These are phyloP conservation scores for Amanita molliuscula DNA, from an alignment of 768 basidiomycete species.

Conservation along the genomic window DNA sequence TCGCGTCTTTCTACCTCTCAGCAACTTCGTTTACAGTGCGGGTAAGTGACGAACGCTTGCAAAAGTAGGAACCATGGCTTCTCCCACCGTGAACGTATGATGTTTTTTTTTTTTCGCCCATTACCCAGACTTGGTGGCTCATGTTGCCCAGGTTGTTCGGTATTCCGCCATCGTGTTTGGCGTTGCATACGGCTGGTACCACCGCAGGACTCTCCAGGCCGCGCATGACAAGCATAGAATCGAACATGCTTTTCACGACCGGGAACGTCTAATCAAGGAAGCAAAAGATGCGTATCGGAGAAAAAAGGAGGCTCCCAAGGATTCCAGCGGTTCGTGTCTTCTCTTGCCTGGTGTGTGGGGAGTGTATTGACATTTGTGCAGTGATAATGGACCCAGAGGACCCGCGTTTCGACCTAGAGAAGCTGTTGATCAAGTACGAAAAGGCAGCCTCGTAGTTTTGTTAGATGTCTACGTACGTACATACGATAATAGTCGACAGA, in stretches of 20 bases:
- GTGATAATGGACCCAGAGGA: slow-evolving; percentile 93
- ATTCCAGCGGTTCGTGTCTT: slow-evolving; percentile 41
- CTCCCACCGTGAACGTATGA: slow-evolving; percentile 63
- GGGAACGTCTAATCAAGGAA: slow-evolving; percentile 70
- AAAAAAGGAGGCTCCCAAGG: slow-evolving; percentile 49
- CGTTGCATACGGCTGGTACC: slow-evolving; percentile 84
- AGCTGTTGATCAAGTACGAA: slow-evolving; percentile 70
- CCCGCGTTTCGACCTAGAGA: slow-evolving; percentile 93
- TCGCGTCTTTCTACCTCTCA: slow-evolving; percentile 1
- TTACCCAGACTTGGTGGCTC: background rate
- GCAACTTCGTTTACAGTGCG: background rate
- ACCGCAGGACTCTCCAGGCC: slow-evolving; percentile 83
- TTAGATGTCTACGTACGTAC: background rate
- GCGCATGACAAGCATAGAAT: slow-evolving; percentile 69
- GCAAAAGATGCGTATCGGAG: slow-evolving; percentile 89
- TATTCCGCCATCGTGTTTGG: slow-evolving; percentile 87
- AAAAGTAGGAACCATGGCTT: slow-evolving; percentile 39
- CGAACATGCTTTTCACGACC: slow-evolving; percentile 59
- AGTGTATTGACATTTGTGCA: slow-evolving; percentile 19
- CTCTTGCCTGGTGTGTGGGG: slow-evolving; percentile 3
- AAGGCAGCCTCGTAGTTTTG: slow-evolving; percentile 42
- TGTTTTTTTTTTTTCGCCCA: background rate
- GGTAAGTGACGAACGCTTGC: background rate
- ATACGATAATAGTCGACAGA: background rate
- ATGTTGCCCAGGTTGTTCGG: slow-evolving; percentile 65